Percentiles rank a stretch among this genome's conserved stretches.
Evolutionary conservation across 225 moss, liverwort and hornwort species (phyloP).

Genomic region (Physcomitrellopsis africana): DNA sequence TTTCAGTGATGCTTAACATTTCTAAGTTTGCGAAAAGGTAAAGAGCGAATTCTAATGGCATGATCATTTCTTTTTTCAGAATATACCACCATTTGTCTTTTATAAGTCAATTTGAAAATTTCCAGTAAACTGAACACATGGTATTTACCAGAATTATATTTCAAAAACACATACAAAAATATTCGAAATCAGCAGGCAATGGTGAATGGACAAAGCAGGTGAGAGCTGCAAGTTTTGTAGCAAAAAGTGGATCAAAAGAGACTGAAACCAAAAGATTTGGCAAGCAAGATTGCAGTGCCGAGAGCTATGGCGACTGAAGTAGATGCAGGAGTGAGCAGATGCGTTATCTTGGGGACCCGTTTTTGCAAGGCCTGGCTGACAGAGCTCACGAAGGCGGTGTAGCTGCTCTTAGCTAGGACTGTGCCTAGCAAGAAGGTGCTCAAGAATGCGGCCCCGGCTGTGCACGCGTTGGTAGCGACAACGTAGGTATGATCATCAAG

Average conservation of each 20-base stretch:
- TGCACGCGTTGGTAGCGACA: constrained; percentile 87
- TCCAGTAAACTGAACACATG: no score
- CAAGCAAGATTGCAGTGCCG: constrained; percentile 63
- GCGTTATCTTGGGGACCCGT: constrained; percentile 79
- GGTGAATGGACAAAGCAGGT: constrained; percentile 15
- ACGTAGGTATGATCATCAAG: constrained; percentile 81
- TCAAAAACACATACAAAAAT: no score
- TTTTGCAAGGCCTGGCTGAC: constrained; percentile 83
- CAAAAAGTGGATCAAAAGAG: constrained; percentile 44
- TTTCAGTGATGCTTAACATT: no score
- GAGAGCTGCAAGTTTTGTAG: not conserved
- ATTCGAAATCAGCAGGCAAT: constrained; percentile 27
- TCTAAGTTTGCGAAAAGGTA: no score
- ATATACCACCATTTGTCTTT: no score
- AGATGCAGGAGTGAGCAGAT: constrained; percentile 71
- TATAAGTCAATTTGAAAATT: no score
- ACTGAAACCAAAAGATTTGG: constrained; percentile 77
- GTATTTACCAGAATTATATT: no score
- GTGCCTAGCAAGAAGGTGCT: constrained; percentile 87
- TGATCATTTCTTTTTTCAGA: no score
- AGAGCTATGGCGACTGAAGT: constrained; percentile 78
- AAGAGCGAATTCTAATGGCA: no score
- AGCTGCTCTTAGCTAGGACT: constrained; percentile 93
- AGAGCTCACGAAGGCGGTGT: constrained; percentile 80
- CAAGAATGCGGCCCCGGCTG: constrained; percentile 82